Conservation (phyloP, 75 land plant genomes). For the Cunninghamia lanceolata region DNA sequence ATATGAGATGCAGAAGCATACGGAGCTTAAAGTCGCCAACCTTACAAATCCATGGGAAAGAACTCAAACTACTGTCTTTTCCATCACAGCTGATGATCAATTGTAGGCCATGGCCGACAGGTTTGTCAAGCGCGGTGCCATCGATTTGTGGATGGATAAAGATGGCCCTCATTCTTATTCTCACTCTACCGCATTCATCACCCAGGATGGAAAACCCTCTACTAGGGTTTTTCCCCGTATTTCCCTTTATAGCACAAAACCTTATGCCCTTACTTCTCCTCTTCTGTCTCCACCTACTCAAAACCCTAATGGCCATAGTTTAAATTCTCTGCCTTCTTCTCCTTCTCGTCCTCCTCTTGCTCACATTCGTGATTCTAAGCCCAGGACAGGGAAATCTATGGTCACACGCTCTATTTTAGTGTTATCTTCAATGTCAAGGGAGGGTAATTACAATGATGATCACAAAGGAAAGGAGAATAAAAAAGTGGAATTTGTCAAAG, state of each 20-base stretch:
- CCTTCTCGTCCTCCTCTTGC: background rate
- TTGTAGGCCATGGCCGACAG: constrained; percentile 67
- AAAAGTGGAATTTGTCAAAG: background rate
- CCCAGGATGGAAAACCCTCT: constrained; percentile 14
- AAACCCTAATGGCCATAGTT: too few species aligned
- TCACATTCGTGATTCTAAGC: too few species aligned
- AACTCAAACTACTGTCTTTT: constrained; percentile 29
- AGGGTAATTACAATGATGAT: background rate
- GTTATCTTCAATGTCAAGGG: background rate
- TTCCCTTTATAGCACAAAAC: constrained; percentile 48
- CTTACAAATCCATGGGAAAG: constrained; percentile 87
- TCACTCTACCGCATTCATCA: constrained; percentile 5
- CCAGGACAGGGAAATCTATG: too few species aligned
- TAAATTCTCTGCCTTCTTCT: background rate
- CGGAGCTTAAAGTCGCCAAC: constrained; percentile 66
- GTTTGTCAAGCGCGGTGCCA: constrained; percentile 61
- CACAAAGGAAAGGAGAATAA: background rate
- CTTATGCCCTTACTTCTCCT: constrained; percentile 15
- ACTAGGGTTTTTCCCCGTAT: constrained; percentile 57
- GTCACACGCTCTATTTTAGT: background rate
- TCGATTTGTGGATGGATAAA: constrained; percentile 78
- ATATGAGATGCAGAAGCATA: constrained; percentile 77
- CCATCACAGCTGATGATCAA: constrained; percentile 60
- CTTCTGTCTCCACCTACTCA: background rate
- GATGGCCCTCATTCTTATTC: constrained; percentile 80